Evolutionary conservation across 1,284 basidiomycete genomes (phyloP), one percentile per base, ranked within the genome.

Genomic region (Ceratorhiza oryzae-sativae): DNA sequence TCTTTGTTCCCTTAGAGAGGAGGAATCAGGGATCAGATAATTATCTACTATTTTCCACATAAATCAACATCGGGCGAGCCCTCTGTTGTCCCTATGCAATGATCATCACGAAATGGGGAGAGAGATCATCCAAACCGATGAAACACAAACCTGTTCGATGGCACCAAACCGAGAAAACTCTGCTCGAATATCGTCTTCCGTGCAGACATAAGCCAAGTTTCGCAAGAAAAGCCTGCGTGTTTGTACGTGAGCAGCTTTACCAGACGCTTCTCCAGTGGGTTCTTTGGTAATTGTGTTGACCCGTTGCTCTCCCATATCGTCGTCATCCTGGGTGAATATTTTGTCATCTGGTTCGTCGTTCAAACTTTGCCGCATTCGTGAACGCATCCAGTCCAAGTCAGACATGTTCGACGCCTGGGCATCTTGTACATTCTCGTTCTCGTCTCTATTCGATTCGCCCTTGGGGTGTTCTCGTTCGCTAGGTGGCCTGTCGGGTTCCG

Each of bases 201-300:
- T 91, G 72, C 93, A 93, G 0, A 91, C 86, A 78, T 94, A 98
- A 0, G 95, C 86, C 20, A 98, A 81, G 79, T 98, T 99, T 13
- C 97, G 93, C 5, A 98, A 83, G 79, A 98, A 98, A 3, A 98
- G 82, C 1, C 97, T 88, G 0, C 88, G 87, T 0, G 93, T 95
- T 72, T 87, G 86, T 71, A 98, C 94, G 0, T 36, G 41, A 23
- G 60, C 9, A 9, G 55, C 70, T 53, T 32, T 68, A 36, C 39
- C 46, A 20, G 46, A 39, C 8, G 12, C 49, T 53, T 41, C 49
- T 3, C 15, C 6, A 4, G 41, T 4, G 6, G 41, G 25, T 27
- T 58, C 67, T 18, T 23, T 13, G 12, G 42, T 41, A 32, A 5
- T 20, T 20, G 27, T 9, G 15, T 6, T 23, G 18, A 23, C n/a